Evolutionary conservation across 106 monocot genomes (phyloP).

Genomic region (Apostasia shenzhenica): DNA sequence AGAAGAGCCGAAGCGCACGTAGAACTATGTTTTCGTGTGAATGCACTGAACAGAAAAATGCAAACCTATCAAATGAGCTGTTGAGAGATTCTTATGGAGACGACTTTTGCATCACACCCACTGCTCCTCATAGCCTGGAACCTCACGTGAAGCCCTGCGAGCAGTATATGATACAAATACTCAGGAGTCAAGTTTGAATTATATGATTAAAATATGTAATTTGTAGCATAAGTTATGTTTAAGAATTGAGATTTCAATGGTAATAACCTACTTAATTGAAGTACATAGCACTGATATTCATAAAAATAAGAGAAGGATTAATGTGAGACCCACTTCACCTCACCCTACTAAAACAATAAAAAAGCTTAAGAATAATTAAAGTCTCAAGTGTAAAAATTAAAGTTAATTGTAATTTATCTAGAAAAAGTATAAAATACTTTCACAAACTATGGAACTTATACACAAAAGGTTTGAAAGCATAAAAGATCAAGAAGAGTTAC

Average conservation of each 20-base stretch:
- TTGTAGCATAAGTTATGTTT: background rate
- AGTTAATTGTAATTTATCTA: no score
- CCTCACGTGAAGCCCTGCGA: conserved; percentile 37
- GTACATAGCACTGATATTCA: no score
- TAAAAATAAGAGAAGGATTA: no score
- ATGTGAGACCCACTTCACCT: no score
- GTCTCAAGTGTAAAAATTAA: no score
- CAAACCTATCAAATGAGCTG: conserved; percentile 43
- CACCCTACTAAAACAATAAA: no score
- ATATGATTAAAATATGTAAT: background rate
- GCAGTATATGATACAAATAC: no score
- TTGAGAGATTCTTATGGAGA: conserved; percentile 79
- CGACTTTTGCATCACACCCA: conserved; percentile 30
- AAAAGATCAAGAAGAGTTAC: no score
- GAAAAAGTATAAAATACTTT: no score
- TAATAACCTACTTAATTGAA: background rate
- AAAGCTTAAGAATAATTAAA: no score
- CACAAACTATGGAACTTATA: no score
- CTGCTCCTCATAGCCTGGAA: conserved; percentile 69
- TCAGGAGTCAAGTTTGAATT: background rate
- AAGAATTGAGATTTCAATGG: conserved; percentile 1
- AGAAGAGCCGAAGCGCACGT: background rate
- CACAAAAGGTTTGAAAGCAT: no score
- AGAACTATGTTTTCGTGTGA: background rate
- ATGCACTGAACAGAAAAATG: background rate